phyloP scores from a whole-genome alignment of 768 basidiomycete genomes.

The Clitopilus hobsonii region DNA sequence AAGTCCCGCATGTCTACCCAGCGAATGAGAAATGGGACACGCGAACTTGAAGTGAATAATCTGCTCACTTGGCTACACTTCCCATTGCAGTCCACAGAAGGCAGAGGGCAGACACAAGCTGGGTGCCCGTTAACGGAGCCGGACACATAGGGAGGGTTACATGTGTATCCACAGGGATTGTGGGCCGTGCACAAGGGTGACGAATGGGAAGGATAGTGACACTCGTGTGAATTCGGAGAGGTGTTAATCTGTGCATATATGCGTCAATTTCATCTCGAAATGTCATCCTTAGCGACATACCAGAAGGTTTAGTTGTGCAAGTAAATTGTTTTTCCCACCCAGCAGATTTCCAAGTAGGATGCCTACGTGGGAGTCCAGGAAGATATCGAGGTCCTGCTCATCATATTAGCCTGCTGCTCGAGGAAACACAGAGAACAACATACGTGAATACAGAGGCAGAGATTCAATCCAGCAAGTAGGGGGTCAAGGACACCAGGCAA shows the following conservation, averaged over 20 bases:
- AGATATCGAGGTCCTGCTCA: constrained; percentile 28
- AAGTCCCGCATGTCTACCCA: constrained; percentile 7
- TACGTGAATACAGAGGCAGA: constrained; percentile 38
- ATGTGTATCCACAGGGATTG: constrained; percentile 9
- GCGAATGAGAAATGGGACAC: neutral
- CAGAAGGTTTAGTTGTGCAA: neutral
- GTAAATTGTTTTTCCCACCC: constrained; percentile 1
- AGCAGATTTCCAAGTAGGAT: constrained; percentile 16
- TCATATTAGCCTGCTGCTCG: neutral
- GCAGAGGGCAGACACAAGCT: constrained; percentile 7
- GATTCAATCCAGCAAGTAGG: neutral
- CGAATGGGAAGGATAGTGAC: constrained; percentile 27
- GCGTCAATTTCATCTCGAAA: neutral
- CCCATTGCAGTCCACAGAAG: constrained; percentile 10
- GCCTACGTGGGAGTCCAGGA: constrained; percentile 23
- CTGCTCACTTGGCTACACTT: constrained; percentile 7
- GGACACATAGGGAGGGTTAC: constrained; percentile 6
- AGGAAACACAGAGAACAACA: constrained; percentile 1
- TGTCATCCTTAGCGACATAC: neutral
- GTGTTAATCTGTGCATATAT: constrained; percentile 20
- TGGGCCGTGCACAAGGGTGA: constrained; percentile 6
- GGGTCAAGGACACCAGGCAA: neutral
- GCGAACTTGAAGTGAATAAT: neutral
- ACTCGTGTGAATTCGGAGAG: constrained; percentile 24
- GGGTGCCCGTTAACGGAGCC: neutral